A percentile compares a stretch with the other conserved stretches of the same genome.
phyloP scores from a whole-genome alignment of 202 grass and related monocot species.

The Tripidium arundinaceum region DNA sequence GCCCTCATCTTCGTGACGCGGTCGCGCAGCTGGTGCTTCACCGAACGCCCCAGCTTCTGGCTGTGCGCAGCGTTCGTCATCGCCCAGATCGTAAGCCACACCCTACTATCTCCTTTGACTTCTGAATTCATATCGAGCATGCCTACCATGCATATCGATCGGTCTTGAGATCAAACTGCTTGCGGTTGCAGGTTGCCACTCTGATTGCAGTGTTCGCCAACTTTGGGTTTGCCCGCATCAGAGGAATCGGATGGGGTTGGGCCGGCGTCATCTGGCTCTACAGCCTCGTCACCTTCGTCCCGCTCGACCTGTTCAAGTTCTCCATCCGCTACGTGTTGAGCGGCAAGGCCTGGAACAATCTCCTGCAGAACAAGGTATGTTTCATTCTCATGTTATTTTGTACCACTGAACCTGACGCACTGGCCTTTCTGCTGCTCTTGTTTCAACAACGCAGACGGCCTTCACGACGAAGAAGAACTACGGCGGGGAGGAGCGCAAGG shows the following conservation, averaged over 20 bases:
- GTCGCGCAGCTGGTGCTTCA: conserved; percentile 56
- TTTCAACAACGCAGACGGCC: too few relatives aligned
- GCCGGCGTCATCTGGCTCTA: conserved; percentile 93
- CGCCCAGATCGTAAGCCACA: conserved; percentile 74
- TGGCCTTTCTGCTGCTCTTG: too few relatives aligned
- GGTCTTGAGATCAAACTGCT: too few relatives aligned
- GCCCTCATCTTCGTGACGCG: conserved; percentile 99
- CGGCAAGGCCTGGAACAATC: conserved; percentile 78
- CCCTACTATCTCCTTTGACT: too few relatives aligned
- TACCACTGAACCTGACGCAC: too few relatives aligned
- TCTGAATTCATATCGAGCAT: neutral
- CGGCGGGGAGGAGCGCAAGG: conserved; percentile 79
- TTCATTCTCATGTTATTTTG: too few relatives aligned
- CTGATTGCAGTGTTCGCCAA: conserved; percentile 55
- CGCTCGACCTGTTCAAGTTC: conserved; percentile 91
- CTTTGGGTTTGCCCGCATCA: conserved; percentile 56
- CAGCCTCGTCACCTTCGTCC: conserved; percentile 61
- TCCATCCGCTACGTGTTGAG: conserved; percentile 78
- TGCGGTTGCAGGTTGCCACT: conserved; percentile 65
- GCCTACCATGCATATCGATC: too few relatives aligned
- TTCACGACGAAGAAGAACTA: conserved; percentile 97
- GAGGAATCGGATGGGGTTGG: conserved; percentile 85
- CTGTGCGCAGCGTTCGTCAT: conserved; percentile 62
- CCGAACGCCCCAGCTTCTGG: conserved; percentile 53
- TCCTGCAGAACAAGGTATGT: conserved; percentile 91